Base-by-base conservation (phyloP, 805 yeast species). In the Starmera pachycereana region DNA sequence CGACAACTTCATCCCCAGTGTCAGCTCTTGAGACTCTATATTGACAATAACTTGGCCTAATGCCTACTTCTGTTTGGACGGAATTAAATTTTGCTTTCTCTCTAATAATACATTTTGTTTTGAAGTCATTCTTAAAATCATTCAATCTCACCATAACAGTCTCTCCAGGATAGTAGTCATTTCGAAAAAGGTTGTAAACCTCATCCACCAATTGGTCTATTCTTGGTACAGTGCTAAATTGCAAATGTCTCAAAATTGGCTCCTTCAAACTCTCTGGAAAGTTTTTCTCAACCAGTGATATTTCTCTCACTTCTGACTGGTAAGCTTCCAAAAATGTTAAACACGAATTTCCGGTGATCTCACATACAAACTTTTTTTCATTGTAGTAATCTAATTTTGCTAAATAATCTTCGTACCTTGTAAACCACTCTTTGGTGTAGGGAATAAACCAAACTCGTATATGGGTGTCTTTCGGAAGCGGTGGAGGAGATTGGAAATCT, bases 241-340 rank as follows among this genome's bases (percentile, higher is more conserved):
- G 96, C 12, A 90, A 70, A 48, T 72, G 78, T 48, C 95, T 65
- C 19, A 94, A 72, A n/a, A 92, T 83, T 10, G 96, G 98, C 53
- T 86, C 96, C 52, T 88, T 80, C 40, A 89, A 70, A 33, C 94
- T 82, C 49, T 90, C 94, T 6, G 98, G 98, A 58, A 92, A 92
- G 53, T 75, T 73, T 40, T 71, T 67, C 52, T 88, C 95, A 39
- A 90, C 87, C 45, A 74, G 76, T 40, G 61, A 57, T 53, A 75
- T 68, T 55, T 76, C 81, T 40, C 63, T 66, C 46, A 73, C 71
- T 62, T 90, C 98, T 43, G 83, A 78, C 40, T 77, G 76, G 35
- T 76, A 68, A 0, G 97, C 98, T 53, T 92, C 94, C 57, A 89
- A 89, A 57, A 74, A 92, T 1, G 96, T 86, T 42, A 90, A 69